phyloP scores from a whole-genome alignment of 1,284 basidiomycete genomes.

The Pseudozyma thailandica region DNA sequence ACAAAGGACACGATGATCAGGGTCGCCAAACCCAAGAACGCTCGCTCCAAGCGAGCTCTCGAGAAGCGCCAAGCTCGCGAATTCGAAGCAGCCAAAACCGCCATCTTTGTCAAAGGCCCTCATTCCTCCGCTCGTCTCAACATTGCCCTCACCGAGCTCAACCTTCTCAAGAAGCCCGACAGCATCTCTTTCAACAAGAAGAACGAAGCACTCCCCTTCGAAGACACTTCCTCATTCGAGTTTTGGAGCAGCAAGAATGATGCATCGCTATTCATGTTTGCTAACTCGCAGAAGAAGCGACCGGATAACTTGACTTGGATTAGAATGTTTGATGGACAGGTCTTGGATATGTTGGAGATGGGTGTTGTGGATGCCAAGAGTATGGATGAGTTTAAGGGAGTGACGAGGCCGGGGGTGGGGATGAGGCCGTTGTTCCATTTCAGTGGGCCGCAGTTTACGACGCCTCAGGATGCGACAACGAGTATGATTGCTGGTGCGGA shows the following conservation, averaged over 20 bases:
- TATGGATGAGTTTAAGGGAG: slow-evolving; percentile 89
- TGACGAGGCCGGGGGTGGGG: slow-evolving; percentile 87
- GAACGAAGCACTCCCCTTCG: slow-evolving; percentile 91
- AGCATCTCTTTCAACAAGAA: slow-evolving; percentile 94
- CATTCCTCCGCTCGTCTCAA: slow-evolving; percentile 84
- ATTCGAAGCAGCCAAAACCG: slow-evolving; percentile 80
- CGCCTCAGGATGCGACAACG: slow-evolving; percentile 65
- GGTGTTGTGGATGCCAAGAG: slow-evolving; percentile 82
- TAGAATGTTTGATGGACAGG: slow-evolving; percentile 84
- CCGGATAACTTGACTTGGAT: slow-evolving; percentile 88
- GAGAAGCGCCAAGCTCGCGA: slow-evolving; percentile 88
- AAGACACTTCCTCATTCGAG: slow-evolving; percentile 80
- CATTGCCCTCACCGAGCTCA: slow-evolving; percentile 80
- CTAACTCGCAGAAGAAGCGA: slow-evolving; percentile 92
- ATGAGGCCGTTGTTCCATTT: slow-evolving; percentile 94
- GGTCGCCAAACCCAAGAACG: slow-evolving; percentile 86
- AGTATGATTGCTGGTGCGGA: slow-evolving; percentile 41
- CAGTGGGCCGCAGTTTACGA: slow-evolving; percentile 73
- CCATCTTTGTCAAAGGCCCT: slow-evolving; percentile 89
- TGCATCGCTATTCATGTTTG: slow-evolving; percentile 88
- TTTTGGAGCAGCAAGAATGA: slow-evolving; percentile 97
- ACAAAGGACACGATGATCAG: slow-evolving; percentile 49
- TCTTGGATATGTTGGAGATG: slow-evolving; percentile 94
- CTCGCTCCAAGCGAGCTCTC: slow-evolving; percentile 91
- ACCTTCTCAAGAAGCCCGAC: slow-evolving; percentile 70